Conservation (phyloP, 495 filamentous ascomycete species). For the Aspergillus avenaceus region DNA sequence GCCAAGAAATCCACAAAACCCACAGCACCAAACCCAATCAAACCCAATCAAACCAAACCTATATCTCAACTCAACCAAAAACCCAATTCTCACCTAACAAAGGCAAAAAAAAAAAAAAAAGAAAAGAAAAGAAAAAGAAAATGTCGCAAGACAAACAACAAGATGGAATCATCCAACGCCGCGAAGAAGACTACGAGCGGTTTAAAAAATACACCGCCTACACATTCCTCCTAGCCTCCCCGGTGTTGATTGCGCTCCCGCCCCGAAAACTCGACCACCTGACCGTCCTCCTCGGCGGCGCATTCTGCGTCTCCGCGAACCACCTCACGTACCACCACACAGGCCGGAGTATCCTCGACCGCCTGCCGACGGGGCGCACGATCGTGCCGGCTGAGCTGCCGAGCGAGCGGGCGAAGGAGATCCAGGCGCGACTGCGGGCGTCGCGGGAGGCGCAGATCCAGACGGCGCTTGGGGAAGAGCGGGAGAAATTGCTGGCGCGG, state of each 20-base stretch:
- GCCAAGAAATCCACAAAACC: no score
- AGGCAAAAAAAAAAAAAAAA: no score
- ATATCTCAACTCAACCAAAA: no score
- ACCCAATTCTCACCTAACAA: no score
- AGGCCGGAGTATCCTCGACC: constrained; percentile 49
- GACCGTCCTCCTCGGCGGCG: constrained; percentile 55
- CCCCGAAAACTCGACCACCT: constrained; percentile 69
- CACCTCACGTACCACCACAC: constrained; percentile 52
- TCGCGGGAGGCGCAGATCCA: constrained; percentile 33
- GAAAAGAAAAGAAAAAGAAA: no score
- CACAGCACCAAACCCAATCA: no score
- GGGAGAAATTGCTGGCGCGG: constrained; percentile 39
- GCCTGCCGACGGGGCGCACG: constrained; percentile 27
- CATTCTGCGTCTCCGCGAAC: constrained; percentile 61
- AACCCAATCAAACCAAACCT: no score
- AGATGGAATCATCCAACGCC: constrained; percentile 7
- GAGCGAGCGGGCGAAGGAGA: constrained; percentile 52
- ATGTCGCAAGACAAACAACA: no score
- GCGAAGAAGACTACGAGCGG: constrained; percentile 44
- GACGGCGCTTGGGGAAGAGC: constrained; percentile 25
- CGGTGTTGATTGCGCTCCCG: constrained; percentile 68
- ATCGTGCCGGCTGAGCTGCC: constrained; percentile 31
- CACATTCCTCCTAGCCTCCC: constrained; percentile 61
- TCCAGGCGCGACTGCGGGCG: constrained; percentile 38
- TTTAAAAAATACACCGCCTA: constrained; percentile 59